Evolutionary conservation across 1,284 basidiomycete genomes (phyloP).

Genomic region (Puccinia polysora): DNA sequence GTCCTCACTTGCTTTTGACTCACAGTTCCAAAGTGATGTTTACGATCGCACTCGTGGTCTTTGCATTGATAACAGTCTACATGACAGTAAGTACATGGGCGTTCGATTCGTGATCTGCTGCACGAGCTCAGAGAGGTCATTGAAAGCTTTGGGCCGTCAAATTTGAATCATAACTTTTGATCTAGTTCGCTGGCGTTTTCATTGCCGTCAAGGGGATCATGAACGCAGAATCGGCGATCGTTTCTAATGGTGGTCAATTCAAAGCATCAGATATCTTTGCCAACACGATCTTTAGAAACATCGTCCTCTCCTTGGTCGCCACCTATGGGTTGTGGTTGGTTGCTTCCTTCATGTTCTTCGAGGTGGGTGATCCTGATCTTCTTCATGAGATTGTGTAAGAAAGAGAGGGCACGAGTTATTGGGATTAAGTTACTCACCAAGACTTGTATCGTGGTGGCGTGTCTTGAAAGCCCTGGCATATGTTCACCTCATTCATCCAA

Average conservation of each 20-base stretch:
- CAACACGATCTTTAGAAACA: conserved; percentile 75
- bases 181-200: conserved; percentile 68
- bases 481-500: conserved; percentile 82
- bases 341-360: conserved; percentile 67
- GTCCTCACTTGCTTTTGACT: not conserved
- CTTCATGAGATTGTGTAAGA: conserved; percentile 29
- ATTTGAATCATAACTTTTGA: conserved; percentile 43
- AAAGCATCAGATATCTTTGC: conserved; percentile 62
- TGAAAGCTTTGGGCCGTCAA: too few species aligned
- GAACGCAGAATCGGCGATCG: conserved; percentile 54
- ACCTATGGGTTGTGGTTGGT: conserved; percentile 79
- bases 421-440: too few species aligned
- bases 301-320: conserved; percentile 75
- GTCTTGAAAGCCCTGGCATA: conserved; percentile 69
- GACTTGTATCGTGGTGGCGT: conserved; percentile 2
- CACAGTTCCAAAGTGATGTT: conserved; percentile 67
- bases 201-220: conserved; percentile 71
- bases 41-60: conserved; percentile 73
- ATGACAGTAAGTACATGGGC: conserved; percentile 83
- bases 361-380: conserved; percentile 58
- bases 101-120: too few species aligned
- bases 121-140: too few species aligned
- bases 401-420: not conserved
- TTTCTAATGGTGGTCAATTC: conserved; percentile 57
- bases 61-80: conserved; percentile 80